Evolutionary conservation across 2,329 filamentous ascomycete species (phyloP), one percentile per base, ranked within the genome.

Genomic region (Trichoderma breve): DNA sequence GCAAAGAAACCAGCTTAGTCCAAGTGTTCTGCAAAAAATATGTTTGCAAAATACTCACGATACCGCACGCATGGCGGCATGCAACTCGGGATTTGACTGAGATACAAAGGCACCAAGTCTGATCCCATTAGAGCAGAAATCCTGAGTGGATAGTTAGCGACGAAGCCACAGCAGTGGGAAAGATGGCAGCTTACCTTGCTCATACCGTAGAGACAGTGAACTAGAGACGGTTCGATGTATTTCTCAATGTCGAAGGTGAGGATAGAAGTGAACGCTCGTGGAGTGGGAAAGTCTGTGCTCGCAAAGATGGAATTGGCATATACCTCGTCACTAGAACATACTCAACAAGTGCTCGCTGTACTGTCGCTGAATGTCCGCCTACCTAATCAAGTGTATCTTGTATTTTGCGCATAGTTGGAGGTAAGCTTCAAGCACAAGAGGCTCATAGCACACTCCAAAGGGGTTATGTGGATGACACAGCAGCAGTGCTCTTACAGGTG

Each of bases 121-220:
- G 5, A 63, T 63, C 4, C 60, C 60, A 28, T 63, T 63, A 8
- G 60, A 63, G 34, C 60, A 63, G 60, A 63, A 63, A 1, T 63
- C 60, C 60, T 63, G 2, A 3, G 18, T 1, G 3, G 3, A 18
- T 3, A 2, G 21, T 62, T 7, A 62, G 60, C 18, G 6, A 15
- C 6, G 0, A 1, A 12, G n/a, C 2, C 4, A 3, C 6, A 26
- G 21, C 8, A 32, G n/a, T 0, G 18, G 3, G 11, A 2, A 11
- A 1, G 14, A 6, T 9, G 4, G 6, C 5, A 24, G 9, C 8
- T 28, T 63, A 43, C 60, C 34, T 63, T 63, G 60, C 60, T 63
- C 60, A 63, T 63, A 4, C 60, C 60, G 12, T 63, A 63, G 14
- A 63, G 21, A 30, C 60, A 63, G 43, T 63, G 60, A 63, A 63